phyloP scores from a whole-genome alignment of 768 basidiomycete genomes.

The Suillus fuscotomentosus region DNA sequence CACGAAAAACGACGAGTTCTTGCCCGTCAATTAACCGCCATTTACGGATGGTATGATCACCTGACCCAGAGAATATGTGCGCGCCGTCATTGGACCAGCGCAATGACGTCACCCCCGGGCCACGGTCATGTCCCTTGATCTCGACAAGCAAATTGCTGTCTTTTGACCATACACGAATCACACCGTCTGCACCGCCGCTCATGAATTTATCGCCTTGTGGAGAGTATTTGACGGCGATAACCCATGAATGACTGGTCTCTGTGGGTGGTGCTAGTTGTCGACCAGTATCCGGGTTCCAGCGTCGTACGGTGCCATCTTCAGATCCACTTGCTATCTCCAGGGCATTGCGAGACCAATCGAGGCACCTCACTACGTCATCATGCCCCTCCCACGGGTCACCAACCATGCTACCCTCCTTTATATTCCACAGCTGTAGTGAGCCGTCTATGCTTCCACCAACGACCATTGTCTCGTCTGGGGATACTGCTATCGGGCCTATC shows the following conservation, averaged over 20 bases:
- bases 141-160: not conserved
- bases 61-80: not conserved
- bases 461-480: not conserved
- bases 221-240: not conserved
- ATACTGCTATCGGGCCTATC: not conserved
- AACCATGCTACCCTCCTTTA: not conserved
- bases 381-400: not conserved
- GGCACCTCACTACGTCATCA: not conserved
- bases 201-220: not conserved
- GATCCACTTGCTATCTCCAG: constrained; percentile 13
- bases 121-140: not conserved
- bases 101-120: not conserved
- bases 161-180: not conserved
- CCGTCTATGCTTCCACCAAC: not conserved
- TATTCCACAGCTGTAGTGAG: not conserved
- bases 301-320: not conserved
- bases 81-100: not conserved
- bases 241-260: not conserved
- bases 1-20: not conserved
- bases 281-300: constrained; percentile 12
- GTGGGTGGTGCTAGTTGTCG: not conserved
- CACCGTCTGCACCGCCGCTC: not conserved
- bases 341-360: constrained; percentile 15
- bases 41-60: not conserved
- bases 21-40: not conserved